phyloP scores from a whole-genome alignment of 164 flowering plant genomes.

The Magnolia kwangsiensis region DNA sequence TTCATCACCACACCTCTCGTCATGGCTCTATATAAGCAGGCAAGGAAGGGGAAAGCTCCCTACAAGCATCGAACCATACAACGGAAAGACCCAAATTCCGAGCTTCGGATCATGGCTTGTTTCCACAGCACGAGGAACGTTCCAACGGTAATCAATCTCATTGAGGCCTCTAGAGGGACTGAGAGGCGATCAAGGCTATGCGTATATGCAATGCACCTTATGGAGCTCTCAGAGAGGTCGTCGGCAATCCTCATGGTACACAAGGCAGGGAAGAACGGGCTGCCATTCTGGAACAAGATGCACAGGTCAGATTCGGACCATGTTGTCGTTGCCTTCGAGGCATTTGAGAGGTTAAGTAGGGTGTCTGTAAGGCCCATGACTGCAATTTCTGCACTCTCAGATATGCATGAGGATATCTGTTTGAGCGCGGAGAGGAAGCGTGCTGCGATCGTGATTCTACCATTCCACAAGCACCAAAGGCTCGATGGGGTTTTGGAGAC shows the following conservation, averaged over 20 bases:
- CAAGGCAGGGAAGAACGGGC: conserved; percentile 58
- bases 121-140: conserved; percentile 47
- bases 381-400: conserved; percentile 33
- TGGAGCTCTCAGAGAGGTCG: conserved; percentile 75
- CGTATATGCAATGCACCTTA: conserved; percentile 71
- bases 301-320: conserved; percentile 31
- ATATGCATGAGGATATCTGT: conserved; percentile 51
- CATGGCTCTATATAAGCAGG: conserved; percentile 45
- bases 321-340: conserved; percentile 61
- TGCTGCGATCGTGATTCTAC: conserved; percentile 37
- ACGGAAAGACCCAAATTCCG: conserved; percentile 15
- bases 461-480: conserved; percentile 46
- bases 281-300: conserved; percentile 65
- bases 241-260: conserved; percentile 78
- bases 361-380: conserved; percentile 62
- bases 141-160: conserved; percentile 53
- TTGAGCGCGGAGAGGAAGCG: conserved; percentile 38
- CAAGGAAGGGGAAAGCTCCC: conserved; percentile 13
- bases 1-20: conserved; percentile 73
- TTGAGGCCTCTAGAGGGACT: conserved; percentile 60
- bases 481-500: conserved; percentile 43
- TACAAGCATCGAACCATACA: conserved; percentile 30
- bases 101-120: conserved; percentile 52
- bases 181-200: conserved; percentile 32
- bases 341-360: conserved; percentile 44